Base-by-base conservation (phyloP, 345 rosid species). In the Arabidopsis arenosa region DNA sequence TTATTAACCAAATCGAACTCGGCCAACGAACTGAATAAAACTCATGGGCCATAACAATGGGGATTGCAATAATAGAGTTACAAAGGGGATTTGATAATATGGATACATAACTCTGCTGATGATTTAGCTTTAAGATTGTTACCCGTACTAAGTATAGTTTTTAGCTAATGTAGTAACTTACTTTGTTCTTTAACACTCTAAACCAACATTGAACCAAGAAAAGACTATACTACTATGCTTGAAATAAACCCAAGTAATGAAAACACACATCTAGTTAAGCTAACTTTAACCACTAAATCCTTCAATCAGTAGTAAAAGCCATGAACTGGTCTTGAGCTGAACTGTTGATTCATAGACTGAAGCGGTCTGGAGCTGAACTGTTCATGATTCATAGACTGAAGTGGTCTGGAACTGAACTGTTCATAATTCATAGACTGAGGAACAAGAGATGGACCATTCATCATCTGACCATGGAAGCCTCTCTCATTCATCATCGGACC, bases 391-490 rank as follows among this genome's bases (percentile, higher is more conserved):
- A 56, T 56, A 32, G 39, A 56, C 11, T 53, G 14, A 61, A 76
- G 70, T 69, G 21, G 80, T 14, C 65, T 63, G 45, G 71, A 10
- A 57, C 3, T 63, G 30, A 63, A 76, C 75, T 70, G 80, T 63
- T 70, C 71, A 5, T 62, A 28, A 43, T 23, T 61, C 48, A 62
- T 53, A 21, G 18, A 68, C 57, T 53, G 75, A 61, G 79, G 74
- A 61, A 44, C 49, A 21, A 18, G 23, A 68, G 80, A 23, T 23
- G 64, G 64, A 62, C 64, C 51, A 2, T 51, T 60, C 70, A 32
- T 76, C 64, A 62, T 68, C 63, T 13, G 60, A 57, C 61, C 26
- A 4, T 8, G 59, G 41, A 65, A 57, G 17, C n/a, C 59, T 66
- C 66, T 74, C 66, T 47, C 72, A 36, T 56, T 74, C 66, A 57